Conservation (phyloP, 495 filamentous ascomycete species). For the Neurospora sp. region DNA sequence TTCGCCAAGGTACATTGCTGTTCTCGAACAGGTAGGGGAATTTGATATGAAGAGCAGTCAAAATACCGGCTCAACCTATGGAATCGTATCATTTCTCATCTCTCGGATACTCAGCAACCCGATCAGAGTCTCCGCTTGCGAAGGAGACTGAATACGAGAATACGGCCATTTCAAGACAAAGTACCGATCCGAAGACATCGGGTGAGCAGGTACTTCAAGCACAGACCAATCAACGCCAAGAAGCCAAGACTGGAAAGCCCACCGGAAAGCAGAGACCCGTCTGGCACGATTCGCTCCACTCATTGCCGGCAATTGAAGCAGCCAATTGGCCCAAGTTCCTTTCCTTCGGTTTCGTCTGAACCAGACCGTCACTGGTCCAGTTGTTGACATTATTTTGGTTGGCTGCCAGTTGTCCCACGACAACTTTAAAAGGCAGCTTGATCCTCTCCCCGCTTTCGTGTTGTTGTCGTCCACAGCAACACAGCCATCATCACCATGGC, state of each 20-base stretch:
- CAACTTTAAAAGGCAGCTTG: not conserved
- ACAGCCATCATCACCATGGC: constrained; percentile 12
- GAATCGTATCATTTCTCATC: not conserved
- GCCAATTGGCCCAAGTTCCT: not conserved
- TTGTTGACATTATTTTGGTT: not conserved
- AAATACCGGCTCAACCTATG: not conserved
- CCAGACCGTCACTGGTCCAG: not conserved
- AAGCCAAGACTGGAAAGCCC: not conserved
- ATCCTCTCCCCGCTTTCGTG: not conserved
- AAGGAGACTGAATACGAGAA: not conserved
- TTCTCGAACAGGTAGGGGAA: not conserved
- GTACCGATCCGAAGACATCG: not conserved
- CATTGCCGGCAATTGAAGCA: not conserved
- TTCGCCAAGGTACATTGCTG: not conserved
- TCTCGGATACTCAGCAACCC: not conserved
- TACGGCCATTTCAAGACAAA: not conserved
- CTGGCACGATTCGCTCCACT: not conserved
- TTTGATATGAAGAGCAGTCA: not conserved
- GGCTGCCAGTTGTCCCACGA: not conserved
- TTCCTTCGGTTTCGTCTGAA: not conserved
- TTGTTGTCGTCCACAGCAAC: not conserved
- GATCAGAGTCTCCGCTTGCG: not conserved
- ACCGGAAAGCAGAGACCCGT: constrained; percentile 1
- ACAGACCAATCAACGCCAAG: not conserved
- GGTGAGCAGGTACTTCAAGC: not conserved